Conservation (phyloP, 257 asterid species). For the Fraxinus pennsylvanica region DNA sequence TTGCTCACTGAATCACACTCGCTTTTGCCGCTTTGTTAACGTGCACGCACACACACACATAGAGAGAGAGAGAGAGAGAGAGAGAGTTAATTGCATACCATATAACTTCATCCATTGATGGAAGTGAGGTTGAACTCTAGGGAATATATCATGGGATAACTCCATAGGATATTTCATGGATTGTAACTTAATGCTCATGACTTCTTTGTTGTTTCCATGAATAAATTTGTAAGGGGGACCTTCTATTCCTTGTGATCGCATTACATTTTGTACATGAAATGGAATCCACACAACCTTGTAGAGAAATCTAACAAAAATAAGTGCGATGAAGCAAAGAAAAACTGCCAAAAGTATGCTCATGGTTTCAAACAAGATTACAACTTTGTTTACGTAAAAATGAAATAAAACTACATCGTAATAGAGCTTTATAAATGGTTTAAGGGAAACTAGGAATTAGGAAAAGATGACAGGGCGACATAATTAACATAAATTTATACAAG, state of each 20-base stretch:
- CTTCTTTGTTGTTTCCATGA: conserved; percentile 58
- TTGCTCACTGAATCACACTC: no score
- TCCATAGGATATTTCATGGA: conserved; percentile 46
- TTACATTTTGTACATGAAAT: conserved; percentile 29
- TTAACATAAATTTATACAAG: background rate
- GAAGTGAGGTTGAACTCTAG: conserved; percentile 45
- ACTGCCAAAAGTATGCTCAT: conserved; percentile 24
- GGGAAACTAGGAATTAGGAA: conserved; percentile 6
- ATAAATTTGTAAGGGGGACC: conserved; percentile 54
- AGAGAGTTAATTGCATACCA: conserved; percentile 31
- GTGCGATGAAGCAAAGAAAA: conserved; percentile 12
- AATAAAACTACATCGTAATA: background rate
- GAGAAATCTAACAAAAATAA: conserved; percentile 33
- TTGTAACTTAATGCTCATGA: conserved; percentile 38
- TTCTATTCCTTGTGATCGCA: conserved; percentile 53
- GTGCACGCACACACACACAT: no score
- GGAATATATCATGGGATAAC: conserved; percentile 55
- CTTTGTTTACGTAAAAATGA: background rate
- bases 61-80: no score
- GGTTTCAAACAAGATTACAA: background rate
- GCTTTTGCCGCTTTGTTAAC: no score
- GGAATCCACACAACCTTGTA: conserved; percentile 56
- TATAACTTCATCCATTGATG: conserved; percentile 52
- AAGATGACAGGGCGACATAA: no score
- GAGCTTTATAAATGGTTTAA: conserved; percentile 10